Evolutionary conservation across 2,329 filamentous ascomycete genomes (phyloP), one percentile per base, ranked within the genome.

Genomic region (Tympanopsis confertula): DNA sequence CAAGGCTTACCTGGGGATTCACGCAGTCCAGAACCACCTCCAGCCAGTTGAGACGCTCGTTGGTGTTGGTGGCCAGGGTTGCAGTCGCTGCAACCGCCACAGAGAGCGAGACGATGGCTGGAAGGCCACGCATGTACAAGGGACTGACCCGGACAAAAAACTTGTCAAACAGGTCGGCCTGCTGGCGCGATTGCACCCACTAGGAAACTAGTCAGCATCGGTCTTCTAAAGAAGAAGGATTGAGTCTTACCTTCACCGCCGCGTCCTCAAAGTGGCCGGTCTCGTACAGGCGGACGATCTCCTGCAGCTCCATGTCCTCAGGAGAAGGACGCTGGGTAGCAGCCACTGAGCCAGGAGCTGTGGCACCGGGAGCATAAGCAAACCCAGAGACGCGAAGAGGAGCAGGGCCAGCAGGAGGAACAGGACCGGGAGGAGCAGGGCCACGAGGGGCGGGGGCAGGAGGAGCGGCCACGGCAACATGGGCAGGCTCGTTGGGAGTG

Each of bases 171-270:
- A 81, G 59, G 35, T 71, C 66, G 13, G 63, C 61, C 45, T 77
- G 71, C 39, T 69, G 68, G 20, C 58, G 52, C 4, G 75, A 80
- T 58, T 78, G 74, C 35, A 81, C 61, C 76, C 76, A 81, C 63
- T 63, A 39, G 38, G 39, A 19, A n/a, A 38, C 38, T 19, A 38
- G 36, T 56, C 39, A 55, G 47, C 35, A 33, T 20, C 20, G 14
- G 35, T 22, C 32, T 44, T 36, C 35, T 35, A 36, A 36, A 14
- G 13, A 17, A 33, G 5, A 5, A 20, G 17, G 19, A 5, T 13
- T 15, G 26, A 20, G 20, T 54, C 57, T 36, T 45, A 64, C 61
- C 51, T 57, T 63, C 29, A 68, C 53, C 3, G 62, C 62, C 18
- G 55, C 64, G 40, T 63, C 62, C 45, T 68, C 65, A 36, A 56